Evolutionary conservation across 768 basidiomycete genomes (phyloP).

Genomic region (Calocybe gangraenosa): DNA sequence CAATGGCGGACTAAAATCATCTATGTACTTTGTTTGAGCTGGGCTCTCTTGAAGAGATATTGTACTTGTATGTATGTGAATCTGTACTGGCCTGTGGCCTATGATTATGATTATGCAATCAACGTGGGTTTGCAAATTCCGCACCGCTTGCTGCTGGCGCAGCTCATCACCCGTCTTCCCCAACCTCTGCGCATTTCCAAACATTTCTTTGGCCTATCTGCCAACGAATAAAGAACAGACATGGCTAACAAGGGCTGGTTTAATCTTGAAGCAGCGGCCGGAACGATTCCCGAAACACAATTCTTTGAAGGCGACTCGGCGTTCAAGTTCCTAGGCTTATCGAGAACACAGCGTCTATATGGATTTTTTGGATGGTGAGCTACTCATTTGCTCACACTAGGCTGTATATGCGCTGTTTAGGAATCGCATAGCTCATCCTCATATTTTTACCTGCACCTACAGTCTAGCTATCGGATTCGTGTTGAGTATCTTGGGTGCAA

Average conservation of each 20-base stretch:
- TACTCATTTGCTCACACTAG: neutral
- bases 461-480: slow-evolving; percentile 76
- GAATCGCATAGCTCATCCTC: neutral
- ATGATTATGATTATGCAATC: slow-evolving; percentile 15
- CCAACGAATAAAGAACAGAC: slow-evolving; percentile 2
- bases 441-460: slow-evolving; percentile 1
- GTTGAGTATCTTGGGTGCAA: slow-evolving; percentile 74
- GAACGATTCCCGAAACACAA: slow-evolving; percentile 67
- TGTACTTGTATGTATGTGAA: too few relatives aligned
- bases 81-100: too few relatives aligned
- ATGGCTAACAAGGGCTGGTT: slow-evolving; percentile 79
- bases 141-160: slow-evolving; percentile 29
- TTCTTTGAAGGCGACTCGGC: slow-evolving; percentile 90
- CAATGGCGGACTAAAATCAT: slow-evolving; percentile 23
- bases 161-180: slow-evolving; percentile 16
- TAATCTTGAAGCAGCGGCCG: slow-evolving; percentile 69
- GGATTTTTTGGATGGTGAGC: slow-evolving; percentile 82
- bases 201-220: neutral
- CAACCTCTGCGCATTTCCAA: neutral
- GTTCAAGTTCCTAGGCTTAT: slow-evolving; percentile 74
- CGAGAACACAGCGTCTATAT: slow-evolving; percentile 77
- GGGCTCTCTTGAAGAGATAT: too few relatives aligned
- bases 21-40: slow-evolving; percentile 29
- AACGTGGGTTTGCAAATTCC: neutral
- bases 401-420: too few relatives aligned